Evolutionary conservation across 2,329 filamentous ascomycete species (phyloP).

Genomic region (Penicillium sp.): DNA sequence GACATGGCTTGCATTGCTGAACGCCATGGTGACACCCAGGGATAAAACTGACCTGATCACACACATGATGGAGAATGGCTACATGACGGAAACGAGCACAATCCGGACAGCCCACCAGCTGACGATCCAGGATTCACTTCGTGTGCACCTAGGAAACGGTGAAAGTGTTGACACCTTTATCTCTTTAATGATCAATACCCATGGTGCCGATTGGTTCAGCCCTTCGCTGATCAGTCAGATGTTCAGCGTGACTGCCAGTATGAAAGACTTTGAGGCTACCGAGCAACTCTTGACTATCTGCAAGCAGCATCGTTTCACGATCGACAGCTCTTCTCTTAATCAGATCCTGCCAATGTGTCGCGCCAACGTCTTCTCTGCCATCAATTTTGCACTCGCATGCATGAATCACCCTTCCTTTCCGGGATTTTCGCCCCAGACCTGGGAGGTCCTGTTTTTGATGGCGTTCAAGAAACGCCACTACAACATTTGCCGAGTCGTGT

Average conservation of each 20-base stretch:
- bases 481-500: slow-evolving; percentile 48
- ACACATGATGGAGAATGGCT: slow-evolving; percentile 33
- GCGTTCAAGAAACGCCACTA: slow-evolving; percentile 39
- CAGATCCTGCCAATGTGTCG: slow-evolving; percentile 30
- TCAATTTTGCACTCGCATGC: slow-evolving; percentile 24
- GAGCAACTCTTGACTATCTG: slow-evolving; percentile 34
- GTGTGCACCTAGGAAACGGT: slow-evolving; percentile 33
- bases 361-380: slow-evolving; percentile 23
- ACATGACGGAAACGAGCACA: slow-evolving; percentile 25
- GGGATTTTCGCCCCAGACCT: slow-evolving; percentile 25
- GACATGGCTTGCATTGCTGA: slow-evolving; percentile 45
- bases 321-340: slow-evolving; percentile 31
- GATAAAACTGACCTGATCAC: slow-evolving; percentile 31
- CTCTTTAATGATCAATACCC: slow-evolving; percentile 35
- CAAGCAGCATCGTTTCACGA: slow-evolving; percentile 24
- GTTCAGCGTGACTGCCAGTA: slow-evolving; percentile 32
- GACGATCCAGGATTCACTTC: slow-evolving; percentile 35
- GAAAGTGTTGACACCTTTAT: slow-evolving; percentile 39
- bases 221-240: slow-evolving; percentile 38
- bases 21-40: slow-evolving; percentile 26
- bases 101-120: slow-evolving; percentile 28
- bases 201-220: slow-evolving; percentile 40
- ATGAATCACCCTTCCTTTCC: slow-evolving; percentile 19
- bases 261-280: slow-evolving; percentile 26
- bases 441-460: slow-evolving; percentile 42